These are phyloP conservation scores for Cylindrotheca fusiformis DNA, from an alignment of 108 stramenopile genomes.

Conservation along the genomic window DNA sequence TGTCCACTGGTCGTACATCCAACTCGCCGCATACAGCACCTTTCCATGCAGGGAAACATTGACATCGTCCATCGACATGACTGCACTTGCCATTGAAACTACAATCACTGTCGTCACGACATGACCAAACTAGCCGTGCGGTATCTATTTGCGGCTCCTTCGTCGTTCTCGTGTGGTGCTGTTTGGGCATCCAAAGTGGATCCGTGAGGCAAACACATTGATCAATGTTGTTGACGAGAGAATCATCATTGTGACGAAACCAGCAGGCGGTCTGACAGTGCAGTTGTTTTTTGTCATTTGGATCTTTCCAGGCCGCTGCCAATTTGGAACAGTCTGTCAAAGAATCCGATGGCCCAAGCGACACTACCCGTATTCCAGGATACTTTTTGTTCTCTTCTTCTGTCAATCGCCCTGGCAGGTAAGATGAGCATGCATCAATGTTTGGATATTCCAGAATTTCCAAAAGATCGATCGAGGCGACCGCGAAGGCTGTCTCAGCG, in stretches of 20 bases:
- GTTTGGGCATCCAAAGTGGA: neutral
- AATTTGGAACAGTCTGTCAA: neutral
- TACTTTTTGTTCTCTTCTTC: neutral
- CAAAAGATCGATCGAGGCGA: no score
- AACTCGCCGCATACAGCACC: slow-evolving; percentile 1
- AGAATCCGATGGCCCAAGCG: neutral
- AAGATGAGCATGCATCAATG: neutral
- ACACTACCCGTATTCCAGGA: neutral
- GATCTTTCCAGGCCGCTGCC: neutral
- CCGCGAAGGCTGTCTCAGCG: no score
- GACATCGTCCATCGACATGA: neutral
- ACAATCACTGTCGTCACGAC: neutral
- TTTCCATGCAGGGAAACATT: neutral
- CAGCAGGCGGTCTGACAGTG: neutral
- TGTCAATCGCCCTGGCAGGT: neutral
- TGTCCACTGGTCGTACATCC: neutral
- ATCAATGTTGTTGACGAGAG: neutral
- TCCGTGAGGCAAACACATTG: neutral
- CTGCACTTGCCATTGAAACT: neutral
- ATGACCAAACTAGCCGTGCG: neutral
- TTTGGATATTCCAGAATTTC: neutral
- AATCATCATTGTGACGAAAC: neutral
- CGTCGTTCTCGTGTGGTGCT: no score
- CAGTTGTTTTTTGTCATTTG: neutral
- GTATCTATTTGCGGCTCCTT: neutral